These are phyloP conservation scores for Pseudocercospora cruenta DNA, from an alignment of 2,329 filamentous ascomycete species.

Conservation along the genomic window DNA sequence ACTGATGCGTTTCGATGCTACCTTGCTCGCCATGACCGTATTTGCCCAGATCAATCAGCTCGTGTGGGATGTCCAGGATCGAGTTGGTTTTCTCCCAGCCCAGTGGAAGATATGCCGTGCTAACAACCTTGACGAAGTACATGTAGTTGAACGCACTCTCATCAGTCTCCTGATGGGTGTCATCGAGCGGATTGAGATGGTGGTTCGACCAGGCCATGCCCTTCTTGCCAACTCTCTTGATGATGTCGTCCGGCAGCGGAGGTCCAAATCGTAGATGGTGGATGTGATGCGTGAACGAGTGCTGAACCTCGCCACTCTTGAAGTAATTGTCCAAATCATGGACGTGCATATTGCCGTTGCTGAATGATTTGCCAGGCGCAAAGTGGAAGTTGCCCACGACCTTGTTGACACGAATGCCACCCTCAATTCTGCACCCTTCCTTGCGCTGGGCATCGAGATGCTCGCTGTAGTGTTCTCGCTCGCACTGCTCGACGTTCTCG, in stretches of 20 bases:
- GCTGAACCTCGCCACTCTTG: constrained; percentile 66
- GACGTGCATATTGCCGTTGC: constrained; percentile 93
- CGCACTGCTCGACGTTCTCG: constrained; percentile 91
- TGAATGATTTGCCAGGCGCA: constrained; percentile 93
- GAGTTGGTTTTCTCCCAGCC: constrained; percentile 73
- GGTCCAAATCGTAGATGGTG: constrained; percentile 92
- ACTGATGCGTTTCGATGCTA: constrained; percentile 96
- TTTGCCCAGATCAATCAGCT: constrained; percentile 66
- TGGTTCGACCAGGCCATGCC: constrained; percentile 77
- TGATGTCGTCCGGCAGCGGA: constrained; percentile 75
- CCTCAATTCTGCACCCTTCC: constrained; percentile 94
- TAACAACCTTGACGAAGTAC: constrained; percentile 99
- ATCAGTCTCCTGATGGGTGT: constrained; percentile 72
- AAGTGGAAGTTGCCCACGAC: constrained; percentile 99
- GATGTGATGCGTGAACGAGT: constrained; percentile 87
- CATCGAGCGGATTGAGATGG: constrained; percentile 89
- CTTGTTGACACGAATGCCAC: constrained; percentile 87
- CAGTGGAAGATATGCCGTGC: constrained; percentile 89
- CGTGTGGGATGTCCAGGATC: constrained; percentile 40
- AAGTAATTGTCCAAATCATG: constrained; percentile 97
- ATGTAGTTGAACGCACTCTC: constrained; percentile 94
- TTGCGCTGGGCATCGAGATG: constrained; percentile 82
- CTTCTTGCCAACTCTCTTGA: constrained; percentile 64
- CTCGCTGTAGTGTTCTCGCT: constrained; percentile 90
- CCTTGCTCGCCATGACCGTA: constrained; percentile 68